These are phyloP conservation scores for Clavispora santaluciae DNA, from an alignment of 805 yeast species.

Conservation along the genomic window DNA sequence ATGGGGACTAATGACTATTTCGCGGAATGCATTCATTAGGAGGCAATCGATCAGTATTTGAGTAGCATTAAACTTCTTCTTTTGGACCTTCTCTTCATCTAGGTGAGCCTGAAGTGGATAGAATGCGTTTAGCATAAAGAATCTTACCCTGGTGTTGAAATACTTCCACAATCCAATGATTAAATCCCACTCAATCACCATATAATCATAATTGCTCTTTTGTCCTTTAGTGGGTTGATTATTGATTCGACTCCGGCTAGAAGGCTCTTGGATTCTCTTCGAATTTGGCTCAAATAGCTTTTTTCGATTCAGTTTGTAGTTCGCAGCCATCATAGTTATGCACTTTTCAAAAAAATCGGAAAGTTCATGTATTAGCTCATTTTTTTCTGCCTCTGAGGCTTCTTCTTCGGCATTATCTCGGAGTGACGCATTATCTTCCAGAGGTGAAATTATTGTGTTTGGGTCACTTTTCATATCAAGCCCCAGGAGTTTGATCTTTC, in stretches of 20 bases:
- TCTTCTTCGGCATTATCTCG: not conserved
- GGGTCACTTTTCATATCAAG: not conserved
- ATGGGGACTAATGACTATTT: conserved; percentile 6
- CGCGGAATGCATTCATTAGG: conserved; percentile 5
- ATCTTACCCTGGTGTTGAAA: conserved; percentile 10
- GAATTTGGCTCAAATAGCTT: not conserved
- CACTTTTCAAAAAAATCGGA: conserved; percentile 7
- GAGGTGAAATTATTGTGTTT: not conserved
- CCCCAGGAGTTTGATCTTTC: not conserved
- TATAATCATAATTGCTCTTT: not conserved
- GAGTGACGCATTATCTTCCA: not conserved
- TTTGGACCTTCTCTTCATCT: not conserved
- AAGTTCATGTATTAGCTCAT: conserved; percentile 4
- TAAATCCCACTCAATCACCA: conserved; percentile 5
- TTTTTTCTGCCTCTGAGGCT: not conserved
- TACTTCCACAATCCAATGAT: conserved; percentile 8
- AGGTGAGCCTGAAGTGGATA: conserved; percentile 7
- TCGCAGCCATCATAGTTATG: not conserved
- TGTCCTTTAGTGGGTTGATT: not conserved
- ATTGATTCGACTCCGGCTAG: not conserved
- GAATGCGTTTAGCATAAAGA: conserved; percentile 7
- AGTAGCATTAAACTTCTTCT: not conserved
- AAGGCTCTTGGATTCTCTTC: not conserved
- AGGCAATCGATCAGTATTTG: conserved; percentile 6
- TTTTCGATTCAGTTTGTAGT: not conserved